These are phyloP conservation scores for Isoetes taiwanensis DNA, from an alignment of 75 land plant genomes.

Conservation along the genomic window DNA sequence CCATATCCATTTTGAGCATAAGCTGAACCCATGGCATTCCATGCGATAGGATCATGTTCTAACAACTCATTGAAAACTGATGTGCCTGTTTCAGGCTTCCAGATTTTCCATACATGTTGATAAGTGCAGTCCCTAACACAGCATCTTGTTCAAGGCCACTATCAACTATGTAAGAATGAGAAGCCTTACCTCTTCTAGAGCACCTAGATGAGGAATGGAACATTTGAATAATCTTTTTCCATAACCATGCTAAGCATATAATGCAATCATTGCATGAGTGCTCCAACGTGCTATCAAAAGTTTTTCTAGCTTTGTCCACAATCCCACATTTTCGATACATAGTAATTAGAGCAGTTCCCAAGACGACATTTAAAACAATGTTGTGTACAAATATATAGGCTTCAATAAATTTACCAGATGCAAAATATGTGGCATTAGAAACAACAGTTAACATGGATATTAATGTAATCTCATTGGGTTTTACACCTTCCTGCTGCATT, in stretches of 20 bases:
- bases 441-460: not conserved
- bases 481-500: not conserved
- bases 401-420: not conserved
- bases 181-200: too few relatives aligned
- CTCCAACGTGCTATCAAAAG: not conserved
- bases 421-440: not conserved
- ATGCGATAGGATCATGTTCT: too few relatives aligned
- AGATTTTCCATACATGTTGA: too few relatives aligned
- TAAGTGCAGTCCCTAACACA: too few relatives aligned
- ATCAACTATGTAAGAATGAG: too few relatives aligned
- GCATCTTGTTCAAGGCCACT: too few relatives aligned
- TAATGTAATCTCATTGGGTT: not conserved
- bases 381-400: not conserved
- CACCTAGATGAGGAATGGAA: not conserved
- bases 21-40: too few relatives aligned
- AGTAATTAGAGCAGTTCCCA: too few relatives aligned
- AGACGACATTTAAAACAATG: not conserved
- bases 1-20: too few relatives aligned
- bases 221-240: not conserved
- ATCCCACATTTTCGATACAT: too few relatives aligned
- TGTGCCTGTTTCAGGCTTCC: too few relatives aligned
- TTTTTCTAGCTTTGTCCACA: not conserved
- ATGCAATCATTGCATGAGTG: not conserved
- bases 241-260: not conserved
- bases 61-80: too few relatives aligned